Evolutionary conservation across 176 grass and related monocot species (phyloP), one percentile per base, ranked within the genome.

Genomic region (Rhynchospora pubera): DNA sequence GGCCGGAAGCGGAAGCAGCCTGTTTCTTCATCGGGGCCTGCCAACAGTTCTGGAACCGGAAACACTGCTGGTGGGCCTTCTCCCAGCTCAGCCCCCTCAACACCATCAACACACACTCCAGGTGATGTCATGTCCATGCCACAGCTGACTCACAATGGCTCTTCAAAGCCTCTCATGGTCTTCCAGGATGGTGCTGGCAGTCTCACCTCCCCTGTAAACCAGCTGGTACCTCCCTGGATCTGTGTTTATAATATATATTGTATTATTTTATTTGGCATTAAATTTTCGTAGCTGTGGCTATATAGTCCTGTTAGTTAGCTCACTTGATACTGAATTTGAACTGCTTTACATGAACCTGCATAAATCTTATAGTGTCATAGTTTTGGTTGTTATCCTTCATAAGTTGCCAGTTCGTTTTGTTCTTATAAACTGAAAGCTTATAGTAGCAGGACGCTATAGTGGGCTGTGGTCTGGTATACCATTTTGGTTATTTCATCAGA

Each of bases 91-190:
- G 93, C 91, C 50, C 97, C 97, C 6, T 99, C 97, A 1, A 99
- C 97, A 24, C 97, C 97, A 44, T 99, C 97, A 21, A 99, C 93
- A 57, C 97, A 99, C 86, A 99, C 97, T 58, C 93, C 93, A 73
- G 89, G 97, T 84, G 97, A 99, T 83, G 86, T 87, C 18, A 90
- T 96, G 79, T 95, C 97, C 83, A 88, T 93, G 80, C 89, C 89
- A 39, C 97, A 93, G 51, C 83, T 91, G 60, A 92, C 89, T 72
- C 96, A 95, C 65, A 93, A 90, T 87, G 87, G 96, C 57, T 86
- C 92, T 87, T 62, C 84, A 87, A 98, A 99, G 88, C 84, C 90
- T 78, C 82, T 93, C 64, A 88, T 90, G 67, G 87, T 93, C 77
- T 99, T 96, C 60, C 83, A 88, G 83, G 97, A 95, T 78, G 93